These are phyloP conservation scores for Candida golubevii DNA, from an alignment of 805 yeast genomes.

Conservation along the genomic window DNA sequence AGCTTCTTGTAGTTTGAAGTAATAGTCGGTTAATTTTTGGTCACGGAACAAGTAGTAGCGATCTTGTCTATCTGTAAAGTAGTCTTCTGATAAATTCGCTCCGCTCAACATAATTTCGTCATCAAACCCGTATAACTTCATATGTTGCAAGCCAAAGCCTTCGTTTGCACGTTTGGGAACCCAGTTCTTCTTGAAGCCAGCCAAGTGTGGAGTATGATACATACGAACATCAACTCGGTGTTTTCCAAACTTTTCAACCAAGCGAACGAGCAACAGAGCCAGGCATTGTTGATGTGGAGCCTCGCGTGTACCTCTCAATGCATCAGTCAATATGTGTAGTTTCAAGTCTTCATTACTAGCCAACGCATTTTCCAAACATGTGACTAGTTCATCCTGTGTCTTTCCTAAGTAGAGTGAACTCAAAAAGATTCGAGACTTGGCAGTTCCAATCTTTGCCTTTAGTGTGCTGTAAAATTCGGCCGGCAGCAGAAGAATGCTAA, in stretches of 20 bases:
- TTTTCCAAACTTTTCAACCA: conserved; percentile 61
- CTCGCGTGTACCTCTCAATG: conserved; percentile 89
- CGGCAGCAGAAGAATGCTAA: conserved; percentile 64
- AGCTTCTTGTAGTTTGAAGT: conserved; percentile 63
- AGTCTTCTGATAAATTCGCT: conserved; percentile 87
- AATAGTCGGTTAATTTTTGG: conserved; percentile 60
- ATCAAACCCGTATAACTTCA: conserved; percentile 95
- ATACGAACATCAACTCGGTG: conserved; percentile 72
- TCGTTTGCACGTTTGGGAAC: conserved; percentile 87
- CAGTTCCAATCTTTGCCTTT: conserved; percentile 55
- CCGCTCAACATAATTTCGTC: conserved; percentile 84
- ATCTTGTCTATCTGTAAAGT: conserved; percentile 93
- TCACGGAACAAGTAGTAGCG: conserved; percentile 75
- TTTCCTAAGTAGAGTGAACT: conserved; percentile 87
- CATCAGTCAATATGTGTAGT: conserved; percentile 77
- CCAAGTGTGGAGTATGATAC: conserved; percentile 85
- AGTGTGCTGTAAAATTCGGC: conserved; percentile 64
- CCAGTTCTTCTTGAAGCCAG: conserved; percentile 57
- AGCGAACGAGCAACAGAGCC: conserved; percentile 65
- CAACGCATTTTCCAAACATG: conserved; percentile 59
- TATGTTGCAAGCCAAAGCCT: conserved; percentile 91
- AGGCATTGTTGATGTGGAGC: conserved; percentile 68
- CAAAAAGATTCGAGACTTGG: conserved; percentile 67
- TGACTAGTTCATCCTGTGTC: conserved; percentile 69
- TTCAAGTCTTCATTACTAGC: conserved; percentile 53